These are phyloP conservation scores for Fusarium sp. DNA, from an alignment of 2,329 filamentous ascomycete species.

Conservation along the genomic window DNA sequence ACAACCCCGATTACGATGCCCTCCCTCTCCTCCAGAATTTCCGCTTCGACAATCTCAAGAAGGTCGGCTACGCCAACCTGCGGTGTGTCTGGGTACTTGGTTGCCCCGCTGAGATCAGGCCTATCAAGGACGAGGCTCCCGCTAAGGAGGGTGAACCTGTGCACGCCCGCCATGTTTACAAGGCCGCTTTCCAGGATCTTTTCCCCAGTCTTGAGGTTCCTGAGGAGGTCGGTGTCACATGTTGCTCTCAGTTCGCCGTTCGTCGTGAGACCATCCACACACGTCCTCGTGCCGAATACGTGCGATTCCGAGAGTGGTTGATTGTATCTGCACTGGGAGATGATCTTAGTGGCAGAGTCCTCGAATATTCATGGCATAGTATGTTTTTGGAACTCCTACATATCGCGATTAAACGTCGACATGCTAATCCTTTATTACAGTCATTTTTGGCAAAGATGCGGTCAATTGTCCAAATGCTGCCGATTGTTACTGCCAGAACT, in stretches of 20 bases:
- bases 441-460: slow-evolving; percentile 69
- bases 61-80: slow-evolving; percentile 71
- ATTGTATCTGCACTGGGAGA: slow-evolving; percentile 68
- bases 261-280: slow-evolving; percentile 64
- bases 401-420: not conserved
- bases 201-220: slow-evolving; percentile 61
- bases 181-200: slow-evolving; percentile 58
- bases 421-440: slow-evolving; percentile 52
- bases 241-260: slow-evolving; percentile 76
- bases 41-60: slow-evolving; percentile 63
- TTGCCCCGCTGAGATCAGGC: slow-evolving; percentile 64
- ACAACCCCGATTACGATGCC: slow-evolving; percentile 67
- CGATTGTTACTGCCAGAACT: slow-evolving; percentile 76
- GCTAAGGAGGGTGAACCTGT: slow-evolving; percentile 51
- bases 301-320: slow-evolving; percentile 70
- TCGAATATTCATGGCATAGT: slow-evolving; percentile 77
- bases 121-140: slow-evolving; percentile 54
- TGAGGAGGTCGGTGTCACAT: slow-evolving; percentile 66
- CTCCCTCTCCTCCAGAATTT: slow-evolving; percentile 64
- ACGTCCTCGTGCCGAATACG: slow-evolving; percentile 66
- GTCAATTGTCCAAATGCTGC: slow-evolving; percentile 72
- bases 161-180: slow-evolving; percentile 60
- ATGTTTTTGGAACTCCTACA: slow-evolving; percentile 52
- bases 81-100: slow-evolving; percentile 71
- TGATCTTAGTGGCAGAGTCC: slow-evolving; percentile 68